Conservation (phyloP, 106 monocot species). For the Acanthochlamys bracteata region DNA sequence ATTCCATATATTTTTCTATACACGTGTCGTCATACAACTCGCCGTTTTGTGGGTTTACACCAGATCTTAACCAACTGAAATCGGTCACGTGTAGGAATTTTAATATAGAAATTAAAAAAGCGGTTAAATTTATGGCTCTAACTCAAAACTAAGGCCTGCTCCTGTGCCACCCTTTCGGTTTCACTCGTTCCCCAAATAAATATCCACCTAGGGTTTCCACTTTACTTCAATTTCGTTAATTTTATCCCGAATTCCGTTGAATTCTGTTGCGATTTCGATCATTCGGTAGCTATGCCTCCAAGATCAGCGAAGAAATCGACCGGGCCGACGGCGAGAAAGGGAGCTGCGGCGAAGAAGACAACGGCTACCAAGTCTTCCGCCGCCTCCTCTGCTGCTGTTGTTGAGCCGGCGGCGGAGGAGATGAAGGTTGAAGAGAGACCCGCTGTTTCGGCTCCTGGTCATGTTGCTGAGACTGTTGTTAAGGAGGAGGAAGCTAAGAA, state of each 20-base stretch:
- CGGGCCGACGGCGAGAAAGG: constrained; percentile 10
- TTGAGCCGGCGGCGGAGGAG: constrained; percentile 8
- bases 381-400: not conserved
- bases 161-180: too few species aligned
- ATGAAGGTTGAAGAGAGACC: constrained; percentile 1
- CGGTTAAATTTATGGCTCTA: too few species aligned
- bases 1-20: too few species aligned
- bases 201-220: too few species aligned
- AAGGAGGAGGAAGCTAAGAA: not conserved
- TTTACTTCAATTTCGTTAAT: not conserved
- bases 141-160: too few species aligned
- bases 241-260: not conserved
- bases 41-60: too few species aligned
- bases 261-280: not conserved
- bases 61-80: too few species aligned
- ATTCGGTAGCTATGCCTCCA: constrained; percentile 39
- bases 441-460: not conserved
- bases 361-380: constrained; percentile 1
- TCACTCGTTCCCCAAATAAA: too few species aligned
- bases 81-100: too few species aligned
- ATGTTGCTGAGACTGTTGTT: not conserved
- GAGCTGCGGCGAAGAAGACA: constrained; percentile 7
- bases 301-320: constrained; percentile 27
- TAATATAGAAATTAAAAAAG: too few species aligned
- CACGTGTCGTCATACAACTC: too few species aligned